Percentiles rank a stretch among this genome's conserved stretches.
These are phyloP conservation scores for Capsicum baccatum DNA, from an alignment of 257 asterid genomes.

Conservation along the genomic window DNA sequence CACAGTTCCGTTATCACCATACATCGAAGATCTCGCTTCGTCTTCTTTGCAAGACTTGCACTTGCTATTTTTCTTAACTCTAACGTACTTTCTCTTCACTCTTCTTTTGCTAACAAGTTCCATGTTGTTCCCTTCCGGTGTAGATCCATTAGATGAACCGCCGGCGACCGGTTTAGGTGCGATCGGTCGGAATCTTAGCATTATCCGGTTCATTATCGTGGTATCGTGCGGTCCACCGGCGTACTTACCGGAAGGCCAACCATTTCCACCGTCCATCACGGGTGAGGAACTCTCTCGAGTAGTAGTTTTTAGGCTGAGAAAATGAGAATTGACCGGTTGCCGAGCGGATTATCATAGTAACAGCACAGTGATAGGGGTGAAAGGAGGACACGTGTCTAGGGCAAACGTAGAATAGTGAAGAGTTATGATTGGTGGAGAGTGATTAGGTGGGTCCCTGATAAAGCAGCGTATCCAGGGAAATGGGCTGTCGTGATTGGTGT, in stretches of 20 bases:
- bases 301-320: not conserved
- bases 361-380: not conserved
- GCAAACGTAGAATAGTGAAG: conserved; percentile 9
- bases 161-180: conserved; percentile 53
- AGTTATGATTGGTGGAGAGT: not conserved
- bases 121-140: not conserved
- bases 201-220: conserved; percentile 24
- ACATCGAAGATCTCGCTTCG: conserved; percentile 23
- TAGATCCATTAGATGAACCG: conserved; percentile 34
- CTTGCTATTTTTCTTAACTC: conserved; percentile 43
- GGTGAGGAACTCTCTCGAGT: not conserved
- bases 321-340: not conserved
- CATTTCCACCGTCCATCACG: conserved; percentile 22
- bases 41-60: conserved; percentile 14
- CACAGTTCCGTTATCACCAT: conserved; percentile 9
- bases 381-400: conserved; percentile 23
- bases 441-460: conserved; percentile 58
- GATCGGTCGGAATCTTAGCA: conserved; percentile 40
- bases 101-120: conserved; percentile 27
- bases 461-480: conserved; percentile 52
- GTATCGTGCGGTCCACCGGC: not conserved
- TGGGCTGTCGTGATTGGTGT: conserved; percentile 43
- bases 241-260: not conserved
- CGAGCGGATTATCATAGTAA: conserved; percentile 28
- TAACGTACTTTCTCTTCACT: conserved; percentile 55